Conservation (phyloP, 768 basidiomycete genomes). For the Candolleomyces efflorescens region DNA sequence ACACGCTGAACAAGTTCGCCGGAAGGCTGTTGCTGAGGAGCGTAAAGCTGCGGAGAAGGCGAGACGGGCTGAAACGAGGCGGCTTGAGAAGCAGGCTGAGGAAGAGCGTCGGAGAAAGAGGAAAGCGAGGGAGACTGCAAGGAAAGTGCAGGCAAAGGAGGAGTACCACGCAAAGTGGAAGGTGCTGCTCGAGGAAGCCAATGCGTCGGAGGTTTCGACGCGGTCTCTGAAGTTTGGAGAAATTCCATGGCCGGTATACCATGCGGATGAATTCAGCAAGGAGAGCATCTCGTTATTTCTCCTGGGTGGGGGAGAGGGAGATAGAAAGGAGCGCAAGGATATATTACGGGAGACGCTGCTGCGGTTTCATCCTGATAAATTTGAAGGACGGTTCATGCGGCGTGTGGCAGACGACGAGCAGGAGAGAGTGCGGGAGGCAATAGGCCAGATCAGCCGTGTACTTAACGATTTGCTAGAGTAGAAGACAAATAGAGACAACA, state of each 20-base stretch:
- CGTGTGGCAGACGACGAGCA: conserved; percentile 43
- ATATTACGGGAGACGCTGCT: conserved; percentile 63
- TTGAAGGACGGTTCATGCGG: conserved; percentile 67
- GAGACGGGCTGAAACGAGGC: conserved; percentile 47
- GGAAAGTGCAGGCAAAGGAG: conserved; percentile 42
- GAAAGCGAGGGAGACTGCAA: conserved; percentile 40
- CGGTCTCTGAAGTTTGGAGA: conserved; percentile 43
- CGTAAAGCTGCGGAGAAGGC: conserved; percentile 52
- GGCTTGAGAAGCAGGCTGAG: conserved; percentile 46
- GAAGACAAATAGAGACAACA: conserved; percentile 3
- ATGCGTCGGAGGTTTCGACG: conserved; percentile 10
- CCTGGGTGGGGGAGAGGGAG: conserved; percentile 29
- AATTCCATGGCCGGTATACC: conserved; percentile 68
- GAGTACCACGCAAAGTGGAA: conserved; percentile 60
- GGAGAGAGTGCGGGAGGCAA: conserved; percentile 51
- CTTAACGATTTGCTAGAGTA: conserved; percentile 51
- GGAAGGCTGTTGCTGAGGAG: conserved; percentile 49
- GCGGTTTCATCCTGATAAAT: conserved; percentile 81
- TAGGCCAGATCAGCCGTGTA: conserved; percentile 58
- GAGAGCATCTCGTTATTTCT: conserved; percentile 59
- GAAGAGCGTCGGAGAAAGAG: conserved; percentile 49
- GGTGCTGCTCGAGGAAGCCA: conserved; percentile 34
- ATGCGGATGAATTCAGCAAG: conserved; percentile 33
- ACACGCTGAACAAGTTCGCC: conserved; percentile 56
- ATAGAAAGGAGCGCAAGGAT: conserved; percentile 51